A percentile compares a stretch with the other conserved stretches of the same genome.
Evolutionary conservation across 495 filamentous ascomycete genomes (phyloP).

Genomic region (Margaritispora aquatica): DNA sequence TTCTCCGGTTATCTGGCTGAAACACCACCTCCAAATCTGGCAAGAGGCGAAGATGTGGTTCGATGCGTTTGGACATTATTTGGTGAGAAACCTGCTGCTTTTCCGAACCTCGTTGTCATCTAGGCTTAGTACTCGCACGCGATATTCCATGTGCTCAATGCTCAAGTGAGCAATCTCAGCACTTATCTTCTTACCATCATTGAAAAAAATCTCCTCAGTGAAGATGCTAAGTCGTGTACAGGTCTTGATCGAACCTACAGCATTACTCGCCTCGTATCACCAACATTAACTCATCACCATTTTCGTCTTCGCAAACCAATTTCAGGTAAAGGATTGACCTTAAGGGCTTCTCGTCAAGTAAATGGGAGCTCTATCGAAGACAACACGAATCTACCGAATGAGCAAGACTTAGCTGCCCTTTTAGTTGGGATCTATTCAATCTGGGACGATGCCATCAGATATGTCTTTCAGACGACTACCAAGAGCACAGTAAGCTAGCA

Average conservation of each 20-base stretch:
- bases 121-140: too few species aligned
- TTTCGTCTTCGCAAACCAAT: conserved; percentile 6
- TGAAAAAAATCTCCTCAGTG: too few species aligned
- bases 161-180: too few species aligned
- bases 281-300: conserved; percentile 1
- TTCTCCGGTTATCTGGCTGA: background rate
- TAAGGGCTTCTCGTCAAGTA: background rate
- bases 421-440: conserved; percentile 6
- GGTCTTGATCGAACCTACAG: conserved; percentile 10
- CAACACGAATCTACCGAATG: background rate
- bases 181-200: too few species aligned
- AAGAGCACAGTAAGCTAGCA: background rate
- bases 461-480: conserved; percentile 5
- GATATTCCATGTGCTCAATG: too few species aligned
- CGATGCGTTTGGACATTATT: conserved; percentile 11
- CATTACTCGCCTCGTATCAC: conserved; percentile 4
- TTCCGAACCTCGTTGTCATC: too few species aligned
- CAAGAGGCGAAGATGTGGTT: background rate
- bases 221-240: too few species aligned
- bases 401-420: background rate
- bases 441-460: conserved; percentile 10
- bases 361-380: background rate
- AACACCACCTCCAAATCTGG: background rate
- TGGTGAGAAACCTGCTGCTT: too few species aligned
- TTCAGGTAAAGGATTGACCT: background rate